Evolutionary conservation across 192 early-diverging fungal species (phyloP), one percentile per base, ranked within the genome.

Genomic region (Linnemannia zychae): DNA sequence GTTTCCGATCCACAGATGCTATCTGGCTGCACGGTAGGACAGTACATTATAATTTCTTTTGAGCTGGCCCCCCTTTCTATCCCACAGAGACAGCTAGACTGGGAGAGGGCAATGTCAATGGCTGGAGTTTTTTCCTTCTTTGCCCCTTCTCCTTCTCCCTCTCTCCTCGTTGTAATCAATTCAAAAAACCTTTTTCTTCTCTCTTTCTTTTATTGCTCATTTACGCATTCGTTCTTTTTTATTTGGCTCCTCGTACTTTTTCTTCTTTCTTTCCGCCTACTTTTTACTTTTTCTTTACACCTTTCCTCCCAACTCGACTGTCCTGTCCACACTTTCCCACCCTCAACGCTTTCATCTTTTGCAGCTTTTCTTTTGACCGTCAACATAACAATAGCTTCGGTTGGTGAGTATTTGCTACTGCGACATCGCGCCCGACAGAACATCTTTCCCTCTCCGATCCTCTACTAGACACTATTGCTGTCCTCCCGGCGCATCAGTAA

Each of bases 141-240:
- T 34, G 24, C 17, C 60, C 16, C 34, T 46, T 67, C 47, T n/a
- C 63, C 18, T 50, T 31, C 47, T 67, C 40, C 49, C 20, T 33
- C 47, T 63, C 57, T 63, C 73, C 74, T 63, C 44, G 3, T 44
- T 22, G 47, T 37, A 40, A n/a, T 65, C 73, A 36, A 63, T 37
- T 7, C n/a, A 49, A 46, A 71, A 20, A 20, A 11, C 9, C 13
- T n/a, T 57, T n/a, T 57, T 63, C 6, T 63, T 7, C 13, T 60
- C 57, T 60, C 57, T 28, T 28, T 22, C 12, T 28, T 63, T 15
- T 12, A 12, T 12, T 28, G n/a, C n/a, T n/a, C n/a, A n/a, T n/a
- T n/a, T n/a, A n/a, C n/a, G n/a, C n/a, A 22, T 1, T 63, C 57
- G 22, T 28, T 24, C 28, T 12, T 28, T 31, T 16, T 57, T 57